Evolutionary conservation across 306 rosid species (phyloP).

Genomic region (Erythrophleum fordii): DNA sequence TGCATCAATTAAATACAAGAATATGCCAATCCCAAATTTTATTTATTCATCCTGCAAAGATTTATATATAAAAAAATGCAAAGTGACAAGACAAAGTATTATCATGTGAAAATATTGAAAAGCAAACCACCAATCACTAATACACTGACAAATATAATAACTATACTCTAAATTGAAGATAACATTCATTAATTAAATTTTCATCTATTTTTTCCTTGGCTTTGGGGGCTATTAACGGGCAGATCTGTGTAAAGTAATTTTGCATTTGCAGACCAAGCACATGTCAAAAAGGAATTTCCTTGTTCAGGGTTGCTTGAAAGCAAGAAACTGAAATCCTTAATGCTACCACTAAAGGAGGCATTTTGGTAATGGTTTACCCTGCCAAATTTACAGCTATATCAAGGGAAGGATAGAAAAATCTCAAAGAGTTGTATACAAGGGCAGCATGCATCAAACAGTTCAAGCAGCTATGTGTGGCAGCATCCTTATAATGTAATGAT

Average conservation of each 20-base stretch:
- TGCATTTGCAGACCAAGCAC: background rate
- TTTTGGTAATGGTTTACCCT: background rate
- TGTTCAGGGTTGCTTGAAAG: background rate
- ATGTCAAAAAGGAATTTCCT: background rate
- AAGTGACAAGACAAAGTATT: background rate
- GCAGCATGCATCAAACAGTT: conserved; percentile 20
- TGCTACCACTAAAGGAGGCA: conserved; percentile 19
- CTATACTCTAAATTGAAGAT: background rate
- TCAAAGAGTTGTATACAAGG: background rate
- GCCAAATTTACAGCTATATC: background rate
- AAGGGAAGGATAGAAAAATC: conserved; percentile 3
- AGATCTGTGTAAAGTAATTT: background rate
- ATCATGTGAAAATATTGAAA: background rate
- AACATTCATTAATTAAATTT: background rate
- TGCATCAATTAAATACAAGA: background rate
- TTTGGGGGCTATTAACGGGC: background rate
- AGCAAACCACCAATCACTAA: background rate
- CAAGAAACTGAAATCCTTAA: background rate
- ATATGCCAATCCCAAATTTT: background rate
- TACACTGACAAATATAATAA: background rate
- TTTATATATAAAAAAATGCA: background rate
- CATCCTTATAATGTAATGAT: background rate
- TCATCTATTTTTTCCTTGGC: background rate
- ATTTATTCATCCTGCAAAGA: background rate
- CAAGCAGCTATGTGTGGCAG: conserved; percentile 9